Conservation (phyloP, 495 filamentous ascomycete species). For the Daldinia concentrica region DNA sequence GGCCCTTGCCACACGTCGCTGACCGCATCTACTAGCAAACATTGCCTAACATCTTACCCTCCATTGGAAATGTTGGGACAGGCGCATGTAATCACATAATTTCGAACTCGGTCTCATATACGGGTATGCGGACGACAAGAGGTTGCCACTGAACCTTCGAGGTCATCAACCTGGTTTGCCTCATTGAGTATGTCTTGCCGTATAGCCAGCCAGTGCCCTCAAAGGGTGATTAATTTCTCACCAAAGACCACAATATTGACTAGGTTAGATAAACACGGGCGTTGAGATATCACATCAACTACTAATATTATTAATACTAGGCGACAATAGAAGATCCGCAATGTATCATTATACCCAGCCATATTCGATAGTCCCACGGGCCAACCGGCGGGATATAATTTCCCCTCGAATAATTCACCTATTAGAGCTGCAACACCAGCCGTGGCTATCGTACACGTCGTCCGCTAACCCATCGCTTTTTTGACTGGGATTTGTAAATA, state of each 20-base stretch:
- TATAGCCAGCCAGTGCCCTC: not conserved
- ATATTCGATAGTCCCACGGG: not conserved
- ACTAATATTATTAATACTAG: not conserved
- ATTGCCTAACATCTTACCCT: conserved; percentile 13
- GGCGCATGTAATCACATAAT: conserved; percentile 33
- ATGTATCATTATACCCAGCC: conserved; percentile 8
- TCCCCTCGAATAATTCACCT: conserved; percentile 1
- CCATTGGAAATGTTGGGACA: conserved; percentile 23
- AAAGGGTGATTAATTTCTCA: not conserved
- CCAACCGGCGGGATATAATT: not conserved
- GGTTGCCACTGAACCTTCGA: conserved; percentile 21
- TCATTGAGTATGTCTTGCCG: conserved; percentile 34
- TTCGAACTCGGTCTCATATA: conserved; percentile 1
- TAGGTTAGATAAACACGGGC: not conserved
- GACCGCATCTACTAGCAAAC: conserved; percentile 22
- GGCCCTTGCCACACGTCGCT: conserved; percentile 22
- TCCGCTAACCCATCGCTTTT: not conserved
- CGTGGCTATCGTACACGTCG: conserved; percentile 19
- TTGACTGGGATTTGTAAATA: not conserved
- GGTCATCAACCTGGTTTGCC: conserved; percentile 5
- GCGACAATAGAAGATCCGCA: not conserved
- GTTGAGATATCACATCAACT: conserved; percentile 3
- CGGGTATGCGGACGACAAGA: conserved; percentile 4
- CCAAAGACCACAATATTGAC: not conserved
- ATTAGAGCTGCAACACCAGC: not conserved